These are phyloP conservation scores for Licmophora abbreviata DNA, from an alignment of 108 stramenopile genomes.

Conservation along the genomic window DNA sequence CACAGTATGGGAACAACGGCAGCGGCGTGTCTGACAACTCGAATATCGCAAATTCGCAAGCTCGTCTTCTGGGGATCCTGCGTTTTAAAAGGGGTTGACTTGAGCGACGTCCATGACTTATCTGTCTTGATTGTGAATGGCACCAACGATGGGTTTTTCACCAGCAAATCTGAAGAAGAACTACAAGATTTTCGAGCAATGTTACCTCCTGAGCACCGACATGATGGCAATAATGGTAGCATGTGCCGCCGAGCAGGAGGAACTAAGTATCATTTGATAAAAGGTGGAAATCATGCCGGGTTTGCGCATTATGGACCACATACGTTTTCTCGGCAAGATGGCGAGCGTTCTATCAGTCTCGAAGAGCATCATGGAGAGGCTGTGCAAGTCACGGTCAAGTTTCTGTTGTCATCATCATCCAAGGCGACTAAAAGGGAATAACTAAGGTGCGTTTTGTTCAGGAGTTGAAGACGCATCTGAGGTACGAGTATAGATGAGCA, in stretches of 20 bases:
- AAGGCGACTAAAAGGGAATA: no score
- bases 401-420: no score
- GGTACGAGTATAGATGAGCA: no score
- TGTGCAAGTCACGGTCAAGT: slow-evolving; percentile 7
- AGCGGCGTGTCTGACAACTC: slow-evolving; percentile 2
- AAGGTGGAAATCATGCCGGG: slow-evolving; percentile 27
- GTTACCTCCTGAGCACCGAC: no score
- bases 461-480: no score
- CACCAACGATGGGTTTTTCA: not conserved
- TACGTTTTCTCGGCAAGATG: slow-evolving; percentile 12
- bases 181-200: not conserved
- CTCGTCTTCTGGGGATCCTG: not conserved
- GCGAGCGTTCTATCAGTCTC: slow-evolving; percentile 17
- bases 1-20: slow-evolving; percentile 37
- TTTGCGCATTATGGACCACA: slow-evolving; percentile 29
- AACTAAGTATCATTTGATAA: slow-evolving; percentile 3
- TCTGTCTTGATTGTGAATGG: not conserved
- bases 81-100: not conserved
- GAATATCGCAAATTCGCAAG: not conserved
- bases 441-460: no score
- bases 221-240: no score
- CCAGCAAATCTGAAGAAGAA: slow-evolving; percentile 1
- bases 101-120: not conserved
- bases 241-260: no score
- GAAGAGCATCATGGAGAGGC: slow-evolving; percentile 20